Evolutionary conservation across 2,329 filamentous ascomycete species (phyloP).

Genomic region (Cercospora berteroae): DNA sequence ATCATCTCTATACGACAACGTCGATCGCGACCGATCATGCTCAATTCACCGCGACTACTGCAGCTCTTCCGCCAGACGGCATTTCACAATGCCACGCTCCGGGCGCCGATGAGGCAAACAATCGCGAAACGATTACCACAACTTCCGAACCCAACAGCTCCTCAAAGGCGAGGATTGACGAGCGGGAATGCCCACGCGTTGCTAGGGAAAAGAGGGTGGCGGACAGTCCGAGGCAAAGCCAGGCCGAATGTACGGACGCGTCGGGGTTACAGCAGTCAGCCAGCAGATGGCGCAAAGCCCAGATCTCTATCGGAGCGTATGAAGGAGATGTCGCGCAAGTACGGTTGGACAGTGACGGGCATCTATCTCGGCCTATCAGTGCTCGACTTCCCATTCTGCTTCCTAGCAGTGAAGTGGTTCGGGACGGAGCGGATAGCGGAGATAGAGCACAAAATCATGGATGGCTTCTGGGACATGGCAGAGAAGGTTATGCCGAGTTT

Average conservation of each 20-base stretch:
- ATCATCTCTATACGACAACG: background rate
- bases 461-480: constrained; percentile 57
- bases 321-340: constrained; percentile 83
- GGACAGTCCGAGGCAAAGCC: constrained; percentile 12
- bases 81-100: constrained; percentile 12
- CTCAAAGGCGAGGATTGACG: constrained; percentile 16
- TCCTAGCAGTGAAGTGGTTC: constrained; percentile 76
- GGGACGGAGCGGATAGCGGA: constrained; percentile 83
- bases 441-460: constrained; percentile 67
- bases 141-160: constrained; percentile 6
- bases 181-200: constrained; percentile 10
- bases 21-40: constrained; percentile 18
- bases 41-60: constrained; percentile 19
- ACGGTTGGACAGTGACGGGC: constrained; percentile 90
- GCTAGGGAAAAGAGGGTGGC: constrained; percentile 21
- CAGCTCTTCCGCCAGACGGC: constrained; percentile 19
- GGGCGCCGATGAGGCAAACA: constrained; percentile 14
- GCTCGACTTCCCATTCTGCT: constrained; percentile 93
- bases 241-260: constrained; percentile 33
- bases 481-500: constrained; percentile 58
- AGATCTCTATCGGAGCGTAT: constrained; percentile 60
- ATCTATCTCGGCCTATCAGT: constrained; percentile 82
- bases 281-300: constrained; percentile 16
- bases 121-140: constrained; percentile 13
- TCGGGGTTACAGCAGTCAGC: constrained; percentile 37